Conservation (phyloP, 768 basidiomycete genomes). For the Trametes elegans region DNA sequence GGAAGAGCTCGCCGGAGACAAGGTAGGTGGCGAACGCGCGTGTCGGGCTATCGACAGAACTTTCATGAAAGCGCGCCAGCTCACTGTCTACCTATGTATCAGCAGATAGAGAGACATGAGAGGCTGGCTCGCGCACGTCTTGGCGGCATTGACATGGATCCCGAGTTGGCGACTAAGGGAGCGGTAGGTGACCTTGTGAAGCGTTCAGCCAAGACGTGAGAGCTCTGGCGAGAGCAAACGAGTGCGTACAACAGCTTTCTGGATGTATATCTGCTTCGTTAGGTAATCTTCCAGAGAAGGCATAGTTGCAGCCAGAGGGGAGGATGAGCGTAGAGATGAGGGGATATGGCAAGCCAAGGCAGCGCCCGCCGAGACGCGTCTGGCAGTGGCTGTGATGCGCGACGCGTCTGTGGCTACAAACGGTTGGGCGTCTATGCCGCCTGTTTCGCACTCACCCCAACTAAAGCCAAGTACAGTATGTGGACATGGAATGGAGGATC, state of each 20-base stretch:
- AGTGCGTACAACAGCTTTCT: slow-evolving; percentile 40
- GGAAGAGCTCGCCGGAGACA: slow-evolving; percentile 53
- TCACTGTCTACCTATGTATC: slow-evolving; percentile 43
- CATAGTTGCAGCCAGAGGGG: neutral
- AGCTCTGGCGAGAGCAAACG: neutral
- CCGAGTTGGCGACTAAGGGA: slow-evolving; percentile 68
- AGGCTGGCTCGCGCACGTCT: slow-evolving; percentile 51
- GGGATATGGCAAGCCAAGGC: slow-evolving; percentile 3
- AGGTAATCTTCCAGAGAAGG: slow-evolving; percentile 36
- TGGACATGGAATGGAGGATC: too few relatives aligned
- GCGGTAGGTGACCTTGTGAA: slow-evolving; percentile 70
- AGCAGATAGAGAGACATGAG: neutral
- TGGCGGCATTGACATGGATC: slow-evolving; percentile 76
- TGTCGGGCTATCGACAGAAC: slow-evolving; percentile 40
- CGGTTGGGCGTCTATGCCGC: too few relatives aligned
- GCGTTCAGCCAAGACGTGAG: neutral
- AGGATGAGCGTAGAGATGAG: neutral
- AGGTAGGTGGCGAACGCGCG: slow-evolving; percentile 67
- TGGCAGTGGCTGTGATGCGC: slow-evolving; percentile 3
- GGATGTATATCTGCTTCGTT: slow-evolving; percentile 45
- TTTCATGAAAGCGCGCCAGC: slow-evolving; percentile 55
- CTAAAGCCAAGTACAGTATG: too few relatives aligned
- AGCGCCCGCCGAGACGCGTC: neutral
- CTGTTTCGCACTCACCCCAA: too few relatives aligned
- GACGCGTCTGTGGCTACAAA: slow-evolving; percentile 19